These are phyloP conservation scores for Parathielavia hyrcaniae DNA, from an alignment of 495 filamentous ascomycete species.

Conservation along the genomic window DNA sequence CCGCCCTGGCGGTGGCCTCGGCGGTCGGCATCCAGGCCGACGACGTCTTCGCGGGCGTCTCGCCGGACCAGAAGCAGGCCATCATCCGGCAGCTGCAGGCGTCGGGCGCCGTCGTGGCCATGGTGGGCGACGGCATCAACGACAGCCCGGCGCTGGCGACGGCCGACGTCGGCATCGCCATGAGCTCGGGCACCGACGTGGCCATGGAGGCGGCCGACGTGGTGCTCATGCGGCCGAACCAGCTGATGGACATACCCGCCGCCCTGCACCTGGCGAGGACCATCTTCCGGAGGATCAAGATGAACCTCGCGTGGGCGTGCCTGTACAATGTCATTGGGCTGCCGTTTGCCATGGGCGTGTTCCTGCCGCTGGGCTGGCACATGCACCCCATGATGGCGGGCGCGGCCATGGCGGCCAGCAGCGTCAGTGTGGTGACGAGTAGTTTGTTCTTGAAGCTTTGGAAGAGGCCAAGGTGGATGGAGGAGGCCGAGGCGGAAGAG, in stretches of 20 bases:
- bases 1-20: slow-evolving; percentile 73
- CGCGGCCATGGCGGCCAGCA: slow-evolving; percentile 86
- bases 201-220: slow-evolving; percentile 97
- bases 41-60: slow-evolving; percentile 73
- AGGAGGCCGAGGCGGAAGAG: slow-evolving; percentile 36
- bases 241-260: slow-evolving; percentile 86
- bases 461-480: slow-evolving; percentile 86
- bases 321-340: slow-evolving; percentile 88
- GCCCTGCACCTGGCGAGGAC: slow-evolving; percentile 72
- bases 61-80: slow-evolving; percentile 78
- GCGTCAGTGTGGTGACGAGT: slow-evolving; percentile 82
- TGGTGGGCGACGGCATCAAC: slow-evolving; percentile 99
- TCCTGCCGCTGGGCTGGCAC: slow-evolving; percentile 80
- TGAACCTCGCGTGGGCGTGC: slow-evolving; percentile 88
- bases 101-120: slow-evolving; percentile 70
- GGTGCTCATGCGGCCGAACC: slow-evolving; percentile 87
- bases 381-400: slow-evolving; percentile 93
- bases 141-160: slow-evolving; percentile 94
- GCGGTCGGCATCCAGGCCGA: slow-evolving; percentile 71
- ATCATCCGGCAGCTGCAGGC: slow-evolving; percentile 74
- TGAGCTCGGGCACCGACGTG: slow-evolving; percentile 89
- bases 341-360: slow-evolving; percentile 93
- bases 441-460: slow-evolving; percentile 81
- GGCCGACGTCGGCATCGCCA: slow-evolving; percentile 85
- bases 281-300: slow-evolving; percentile 88